Evolutionary conservation across 73 alveolate genomes (phyloP), one percentile per base, ranked within the genome.

Genomic region (Loxodes magnus): DNA sequence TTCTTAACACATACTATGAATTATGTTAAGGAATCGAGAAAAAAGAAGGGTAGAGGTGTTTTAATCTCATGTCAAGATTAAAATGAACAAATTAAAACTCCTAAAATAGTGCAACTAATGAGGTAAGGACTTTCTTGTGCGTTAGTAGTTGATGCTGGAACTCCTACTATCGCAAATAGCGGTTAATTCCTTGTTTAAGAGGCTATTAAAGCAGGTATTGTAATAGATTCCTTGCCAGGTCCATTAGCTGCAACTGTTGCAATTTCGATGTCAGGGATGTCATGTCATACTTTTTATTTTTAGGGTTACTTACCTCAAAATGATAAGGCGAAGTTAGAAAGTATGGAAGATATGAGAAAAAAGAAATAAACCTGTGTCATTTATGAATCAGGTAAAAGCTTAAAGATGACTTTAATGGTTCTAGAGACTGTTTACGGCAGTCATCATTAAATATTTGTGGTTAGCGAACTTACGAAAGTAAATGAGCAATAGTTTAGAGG

Each of bases 131-230:
- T 84, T 29, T 72, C 63, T 50, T 76, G 78, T 3, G 89, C 90
- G 3, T 53, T 84, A 29, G 92, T 84, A 20, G 50, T 79, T 29
- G 96, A 84, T 66, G 96, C 96, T 23, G 96, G 96, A 20, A 84
- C 96, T n/a, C 96, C 95, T 17, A 64, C n/a, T n/a, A 79, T 84
- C n/a, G 73, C 93, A 23, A 92, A 84, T 52, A 92, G 92, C 3
- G 96, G 96, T 0, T 84, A 67, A 35, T 54, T 53, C 59, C 49
- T 84, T 6, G 79, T 84, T 0, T 60, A 43, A 42, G 79, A 65
- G 44, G 79, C 87, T 4, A 38, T 52, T 25, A 67, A 67, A 12
- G 43, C 65, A 39, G 84, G 89, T 22, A 51, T 84, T 15, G 38
- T 72, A 22, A 65, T 84, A 16, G 92, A 84, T 35, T 61, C 90